These are phyloP conservation scores for Agastache rugosa DNA, from an alignment of 257 asterid species.

Conservation along the genomic window DNA sequence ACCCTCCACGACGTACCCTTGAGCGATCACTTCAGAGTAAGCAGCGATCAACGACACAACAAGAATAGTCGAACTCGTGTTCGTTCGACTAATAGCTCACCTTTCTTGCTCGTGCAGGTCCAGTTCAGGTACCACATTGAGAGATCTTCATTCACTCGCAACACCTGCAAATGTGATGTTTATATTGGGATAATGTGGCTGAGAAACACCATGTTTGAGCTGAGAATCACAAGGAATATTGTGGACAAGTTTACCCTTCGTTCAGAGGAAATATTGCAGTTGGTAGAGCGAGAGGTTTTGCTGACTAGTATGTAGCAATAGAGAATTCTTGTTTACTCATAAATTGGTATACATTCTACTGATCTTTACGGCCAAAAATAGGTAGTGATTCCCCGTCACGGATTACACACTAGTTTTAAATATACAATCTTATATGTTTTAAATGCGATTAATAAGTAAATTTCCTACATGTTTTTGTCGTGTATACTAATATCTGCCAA, in stretches of 20 bases:
- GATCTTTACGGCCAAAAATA: not conserved
- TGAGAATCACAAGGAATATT: constrained; percentile 67
- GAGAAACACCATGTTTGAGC: constrained; percentile 64
- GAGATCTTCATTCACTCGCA: constrained; percentile 47
- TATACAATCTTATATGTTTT: no score
- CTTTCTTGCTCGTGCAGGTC: constrained; percentile 52
- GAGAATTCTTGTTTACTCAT: not conserved
- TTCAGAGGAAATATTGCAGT: constrained; percentile 60
- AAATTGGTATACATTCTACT: not conserved
- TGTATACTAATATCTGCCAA: no score
- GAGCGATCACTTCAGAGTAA: constrained; percentile 72
- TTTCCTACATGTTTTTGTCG: no score
- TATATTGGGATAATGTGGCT: constrained; percentile 79
- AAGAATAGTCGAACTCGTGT: not conserved
- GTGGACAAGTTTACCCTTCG: constrained; percentile 57
- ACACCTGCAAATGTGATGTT: constrained; percentile 63
- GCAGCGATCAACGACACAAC: not conserved
- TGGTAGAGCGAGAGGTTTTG: constrained; percentile 61
- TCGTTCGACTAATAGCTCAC: not conserved
- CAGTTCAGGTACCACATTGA: constrained; percentile 63
- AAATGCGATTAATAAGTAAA: no score
- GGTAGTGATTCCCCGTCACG: no score
- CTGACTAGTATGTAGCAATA: constrained; percentile 44
- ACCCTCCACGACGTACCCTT: constrained; percentile 74
- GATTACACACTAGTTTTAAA: no score